Conservation (phyloP, 345 rosid species). For the Leavenworthia alabamica region DNA sequence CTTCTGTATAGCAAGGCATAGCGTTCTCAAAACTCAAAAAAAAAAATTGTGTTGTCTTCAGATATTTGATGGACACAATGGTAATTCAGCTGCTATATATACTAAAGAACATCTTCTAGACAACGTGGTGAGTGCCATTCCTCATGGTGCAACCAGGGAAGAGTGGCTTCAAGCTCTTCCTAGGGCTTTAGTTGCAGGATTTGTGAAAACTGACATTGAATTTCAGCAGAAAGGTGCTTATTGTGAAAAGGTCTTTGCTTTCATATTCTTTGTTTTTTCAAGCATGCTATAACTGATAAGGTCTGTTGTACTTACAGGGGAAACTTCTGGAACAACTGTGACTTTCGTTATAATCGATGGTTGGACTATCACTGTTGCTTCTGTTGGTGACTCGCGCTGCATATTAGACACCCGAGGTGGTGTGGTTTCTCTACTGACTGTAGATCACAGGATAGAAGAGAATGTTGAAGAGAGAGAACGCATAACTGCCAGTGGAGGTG, state of each 20-base stretch:
- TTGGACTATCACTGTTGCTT: constrained; percentile 98
- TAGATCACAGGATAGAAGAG: constrained; percentile 97
- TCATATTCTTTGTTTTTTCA: neutral
- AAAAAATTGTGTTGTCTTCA: constrained; percentile 26
- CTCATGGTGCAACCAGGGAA: constrained; percentile 60
- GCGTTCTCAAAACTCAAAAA: neutral
- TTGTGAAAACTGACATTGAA: constrained; percentile 97
- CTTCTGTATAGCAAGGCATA: neutral
- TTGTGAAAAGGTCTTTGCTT: neutral
- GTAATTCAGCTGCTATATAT: constrained; percentile 95
- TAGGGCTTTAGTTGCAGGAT: constrained; percentile 92
- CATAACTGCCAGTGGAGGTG: constrained; percentile 99
- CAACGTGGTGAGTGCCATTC: constrained; percentile 91
- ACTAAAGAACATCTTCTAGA: constrained; percentile 71
- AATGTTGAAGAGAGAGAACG: constrained; percentile 98
- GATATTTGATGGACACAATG: constrained; percentile 98
- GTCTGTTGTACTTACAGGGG: constrained; percentile 51
- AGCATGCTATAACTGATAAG: constrained; percentile 19
- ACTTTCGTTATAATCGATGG: constrained; percentile 95
- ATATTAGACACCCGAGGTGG: constrained; percentile 96
- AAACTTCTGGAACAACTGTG: constrained; percentile 97
- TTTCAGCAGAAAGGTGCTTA: constrained; percentile 81
- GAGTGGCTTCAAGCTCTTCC: constrained; percentile 99
- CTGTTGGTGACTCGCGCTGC: constrained; percentile 99
- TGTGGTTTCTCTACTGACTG: constrained; percentile 88